Conservation (phyloP, 768 basidiomycete genomes). For the Russula virescens region DNA sequence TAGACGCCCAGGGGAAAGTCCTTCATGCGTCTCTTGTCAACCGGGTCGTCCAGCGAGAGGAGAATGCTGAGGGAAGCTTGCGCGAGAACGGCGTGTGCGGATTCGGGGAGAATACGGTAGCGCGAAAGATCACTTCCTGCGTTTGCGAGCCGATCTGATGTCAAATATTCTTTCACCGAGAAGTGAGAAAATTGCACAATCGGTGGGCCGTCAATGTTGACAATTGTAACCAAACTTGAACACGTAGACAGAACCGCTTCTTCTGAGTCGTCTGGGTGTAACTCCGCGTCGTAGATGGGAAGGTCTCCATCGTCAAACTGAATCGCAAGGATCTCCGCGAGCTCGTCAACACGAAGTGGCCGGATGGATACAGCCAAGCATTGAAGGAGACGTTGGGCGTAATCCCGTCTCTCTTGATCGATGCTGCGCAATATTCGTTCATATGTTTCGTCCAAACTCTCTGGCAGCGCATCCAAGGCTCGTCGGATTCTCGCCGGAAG, state of each 20-base stretch:
- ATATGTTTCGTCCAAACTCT: constrained; percentile 8
- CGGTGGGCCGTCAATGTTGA: not conserved
- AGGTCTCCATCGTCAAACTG: not conserved
- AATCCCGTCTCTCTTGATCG: not conserved
- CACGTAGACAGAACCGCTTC: not conserved
- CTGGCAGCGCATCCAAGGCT: constrained; percentile 1
- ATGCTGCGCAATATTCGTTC: not conserved
- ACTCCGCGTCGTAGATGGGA: not conserved
- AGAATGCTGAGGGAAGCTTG: not conserved
- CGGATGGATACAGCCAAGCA: not conserved
- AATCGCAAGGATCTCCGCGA: not conserved
- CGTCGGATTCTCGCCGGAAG: not conserved
- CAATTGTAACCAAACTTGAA: not conserved
- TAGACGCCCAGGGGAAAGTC: not conserved
- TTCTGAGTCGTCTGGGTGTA: not conserved
- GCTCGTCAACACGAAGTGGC: not conserved
- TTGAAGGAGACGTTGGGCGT: not conserved
- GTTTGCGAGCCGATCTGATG: not conserved
- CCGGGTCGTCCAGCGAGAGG: not conserved
- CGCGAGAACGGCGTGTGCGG: not conserved
- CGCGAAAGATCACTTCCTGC: not conserved
- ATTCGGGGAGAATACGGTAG: not conserved
- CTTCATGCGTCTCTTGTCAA: not conserved
- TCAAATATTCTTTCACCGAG: constrained; percentile 1
- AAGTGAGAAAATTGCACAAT: not conserved